Conservation (phyloP, 1,284 basidiomycete species). For the Puccinia coronata region DNA sequence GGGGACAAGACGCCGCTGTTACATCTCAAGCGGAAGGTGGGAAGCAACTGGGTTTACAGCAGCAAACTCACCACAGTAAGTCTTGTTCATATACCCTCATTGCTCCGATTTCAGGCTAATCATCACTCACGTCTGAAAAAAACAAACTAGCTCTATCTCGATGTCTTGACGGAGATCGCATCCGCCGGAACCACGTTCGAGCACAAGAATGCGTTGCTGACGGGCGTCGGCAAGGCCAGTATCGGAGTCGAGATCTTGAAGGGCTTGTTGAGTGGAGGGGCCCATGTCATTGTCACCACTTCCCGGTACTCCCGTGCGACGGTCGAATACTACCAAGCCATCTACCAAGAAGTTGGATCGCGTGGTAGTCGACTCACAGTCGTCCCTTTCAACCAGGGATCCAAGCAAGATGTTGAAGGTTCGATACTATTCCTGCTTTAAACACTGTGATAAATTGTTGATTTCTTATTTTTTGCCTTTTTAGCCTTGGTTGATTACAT, state of each 20-base stretch:
- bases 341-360: constrained; percentile 93
- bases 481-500: constrained; percentile 91
- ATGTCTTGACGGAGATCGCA: constrained; percentile 94
- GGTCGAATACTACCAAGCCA: constrained; percentile 96
- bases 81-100: constrained; percentile 59
- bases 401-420: constrained; percentile 89
- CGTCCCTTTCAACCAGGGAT: constrained; percentile 97
- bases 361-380: constrained; percentile 93
- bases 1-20: constrained; percentile 90
- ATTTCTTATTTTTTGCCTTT: neutral
- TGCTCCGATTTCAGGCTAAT: constrained; percentile 64
- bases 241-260: constrained; percentile 98
- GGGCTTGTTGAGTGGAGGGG: constrained; percentile 91
- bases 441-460: neutral
- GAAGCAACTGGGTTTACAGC: constrained; percentile 90
- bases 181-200: constrained; percentile 97
- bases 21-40: constrained; percentile 96
- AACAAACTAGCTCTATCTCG: constrained; percentile 66
- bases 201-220: constrained; percentile 96
- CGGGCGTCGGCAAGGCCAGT: constrained; percentile 94
- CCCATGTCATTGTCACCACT: constrained; percentile 94
- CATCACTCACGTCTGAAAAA: neutral
- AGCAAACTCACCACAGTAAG: constrained; percentile 75
- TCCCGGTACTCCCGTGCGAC: constrained; percentile 89
- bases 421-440: neutral